Conservation (phyloP, 2,329 filamentous ascomycete species). For the Clarireedia sp. region DNA sequence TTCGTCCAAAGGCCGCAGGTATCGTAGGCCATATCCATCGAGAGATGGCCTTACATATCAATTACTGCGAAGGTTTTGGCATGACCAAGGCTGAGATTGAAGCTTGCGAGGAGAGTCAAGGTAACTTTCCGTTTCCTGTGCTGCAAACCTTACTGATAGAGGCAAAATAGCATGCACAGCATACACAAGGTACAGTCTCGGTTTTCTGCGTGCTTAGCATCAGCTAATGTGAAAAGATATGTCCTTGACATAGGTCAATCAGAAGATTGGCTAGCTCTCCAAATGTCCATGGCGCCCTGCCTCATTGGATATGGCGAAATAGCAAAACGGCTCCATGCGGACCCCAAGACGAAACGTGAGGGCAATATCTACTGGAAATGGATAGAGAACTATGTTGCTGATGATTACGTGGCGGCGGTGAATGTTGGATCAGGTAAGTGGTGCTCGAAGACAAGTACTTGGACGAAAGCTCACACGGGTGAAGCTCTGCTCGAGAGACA, state of each 20-base stretch:
- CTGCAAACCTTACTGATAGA: too few species aligned
- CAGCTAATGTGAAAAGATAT: constrained; percentile 44
- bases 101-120: constrained; percentile 64
- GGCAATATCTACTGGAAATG: constrained; percentile 79
- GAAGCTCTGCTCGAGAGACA: constrained; percentile 68
- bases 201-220: not conserved
- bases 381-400: constrained; percentile 81
- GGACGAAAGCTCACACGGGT: not conserved
- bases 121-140: constrained; percentile 33
- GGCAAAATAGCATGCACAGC: constrained; percentile 56
- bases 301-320: constrained; percentile 82
- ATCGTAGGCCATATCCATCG: constrained; percentile 70
- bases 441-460: not conserved
- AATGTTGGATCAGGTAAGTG: constrained; percentile 57
- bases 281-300: constrained; percentile 78
- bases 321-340: constrained; percentile 59
- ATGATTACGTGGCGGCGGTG: constrained; percentile 70
- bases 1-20: constrained; percentile 44
- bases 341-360: constrained; percentile 51
- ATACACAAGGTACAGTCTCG: constrained; percentile 48
- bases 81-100: constrained; percentile 67
- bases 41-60: constrained; percentile 74
- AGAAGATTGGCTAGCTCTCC: constrained; percentile 80
- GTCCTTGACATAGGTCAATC: constrained; percentile 83
- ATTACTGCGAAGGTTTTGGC: constrained; percentile 76